phyloP scores from a whole-genome alignment of 495 filamentous ascomycete species.

The Xylaria longipes region DNA sequence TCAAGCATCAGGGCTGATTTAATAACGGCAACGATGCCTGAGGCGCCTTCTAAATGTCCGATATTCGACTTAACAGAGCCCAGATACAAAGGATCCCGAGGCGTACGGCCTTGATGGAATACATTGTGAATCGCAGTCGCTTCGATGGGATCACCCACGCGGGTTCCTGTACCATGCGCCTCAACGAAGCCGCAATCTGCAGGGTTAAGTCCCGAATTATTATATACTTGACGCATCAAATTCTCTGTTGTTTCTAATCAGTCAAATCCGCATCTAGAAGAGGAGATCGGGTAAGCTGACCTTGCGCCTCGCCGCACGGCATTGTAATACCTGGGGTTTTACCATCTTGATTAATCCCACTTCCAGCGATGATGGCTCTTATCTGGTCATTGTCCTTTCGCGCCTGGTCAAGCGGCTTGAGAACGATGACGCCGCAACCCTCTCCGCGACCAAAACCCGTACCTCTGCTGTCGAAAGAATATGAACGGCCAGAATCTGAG shows the following conservation, averaged over 20 bases:
- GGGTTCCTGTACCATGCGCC: slow-evolving; percentile 65
- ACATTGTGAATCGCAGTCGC: slow-evolving; percentile 59
- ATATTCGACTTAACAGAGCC: slow-evolving; percentile 67
- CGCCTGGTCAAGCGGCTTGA: slow-evolving; percentile 70
- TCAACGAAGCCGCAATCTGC: slow-evolving; percentile 55
- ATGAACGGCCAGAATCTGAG: slow-evolving; percentile 66
- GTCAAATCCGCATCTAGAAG: not conserved
- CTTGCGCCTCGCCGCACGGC: slow-evolving; percentile 64
- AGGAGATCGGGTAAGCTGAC: slow-evolving; percentile 26
- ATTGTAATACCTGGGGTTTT: slow-evolving; percentile 65
- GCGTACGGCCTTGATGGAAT: slow-evolving; percentile 45
- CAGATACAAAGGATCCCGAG: slow-evolving; percentile 54
- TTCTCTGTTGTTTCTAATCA: slow-evolving; percentile 42
- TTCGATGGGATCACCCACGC: slow-evolving; percentile 67
- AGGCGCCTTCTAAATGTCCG: slow-evolving; percentile 64
- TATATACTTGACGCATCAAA: slow-evolving; percentile 54
- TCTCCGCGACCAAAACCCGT: slow-evolving; percentile 74
- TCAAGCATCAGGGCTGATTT: slow-evolving; percentile 67
- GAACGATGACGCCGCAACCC: slow-evolving; percentile 60
- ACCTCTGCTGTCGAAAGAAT: slow-evolving; percentile 66
- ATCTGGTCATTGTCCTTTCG: slow-evolving; percentile 63
- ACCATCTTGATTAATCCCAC: slow-evolving; percentile 67
- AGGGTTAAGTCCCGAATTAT: slow-evolving; percentile 48
- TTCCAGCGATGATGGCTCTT: slow-evolving; percentile 65
- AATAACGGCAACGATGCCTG: slow-evolving; percentile 64